Conservation (phyloP, 2,329 filamentous ascomycete genomes). For the Aspergillus ustus region DNA sequence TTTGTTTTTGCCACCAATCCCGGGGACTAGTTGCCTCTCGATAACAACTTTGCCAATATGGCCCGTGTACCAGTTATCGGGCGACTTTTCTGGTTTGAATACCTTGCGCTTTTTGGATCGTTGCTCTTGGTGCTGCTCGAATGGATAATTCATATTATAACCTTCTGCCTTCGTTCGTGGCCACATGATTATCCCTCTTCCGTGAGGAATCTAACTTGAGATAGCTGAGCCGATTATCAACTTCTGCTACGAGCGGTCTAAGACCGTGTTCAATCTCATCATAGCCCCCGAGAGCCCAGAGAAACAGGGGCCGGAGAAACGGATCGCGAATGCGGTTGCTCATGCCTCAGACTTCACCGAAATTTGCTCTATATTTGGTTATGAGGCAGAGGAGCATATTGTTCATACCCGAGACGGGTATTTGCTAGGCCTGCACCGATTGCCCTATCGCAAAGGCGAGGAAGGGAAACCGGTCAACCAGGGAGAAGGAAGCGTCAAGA, state of each 20-base stretch:
- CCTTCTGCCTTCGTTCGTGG: constrained; percentile 78
- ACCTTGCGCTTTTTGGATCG: constrained; percentile 82
- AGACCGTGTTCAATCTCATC: constrained; percentile 79
- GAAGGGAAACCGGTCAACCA: constrained; percentile 78
- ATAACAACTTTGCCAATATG: constrained; percentile 44
- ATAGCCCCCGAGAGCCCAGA: constrained; percentile 71
- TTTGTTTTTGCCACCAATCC: not conserved
- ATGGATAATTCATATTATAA: constrained; percentile 80
- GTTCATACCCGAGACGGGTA: constrained; percentile 95
- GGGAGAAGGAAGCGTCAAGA: constrained; percentile 66
- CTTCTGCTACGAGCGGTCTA: constrained; percentile 81
- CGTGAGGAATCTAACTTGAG: constrained; percentile 26
- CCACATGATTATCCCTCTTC: not conserved
- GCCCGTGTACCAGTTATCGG: constrained; percentile 67
- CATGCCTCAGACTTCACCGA: constrained; percentile 92
- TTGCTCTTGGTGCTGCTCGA: constrained; percentile 83
- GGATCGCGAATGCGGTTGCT: constrained; percentile 75
- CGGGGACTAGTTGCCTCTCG: constrained; percentile 3
- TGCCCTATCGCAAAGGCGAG: constrained; percentile 82
- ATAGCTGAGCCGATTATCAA: constrained; percentile 77
- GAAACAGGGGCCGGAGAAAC: constrained; percentile 70
- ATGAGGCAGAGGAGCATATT: constrained; percentile 93
- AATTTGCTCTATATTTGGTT: constrained; percentile 88
- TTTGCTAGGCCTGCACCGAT: constrained; percentile 82
- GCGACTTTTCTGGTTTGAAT: constrained; percentile 71